Percentiles rank a stretch among this genome's conserved stretches.
These are phyloP conservation scores for Pseudogymnoascus sp. DNA, from an alignment of 2,329 filamentous ascomycete species.

Conservation along the genomic window DNA sequence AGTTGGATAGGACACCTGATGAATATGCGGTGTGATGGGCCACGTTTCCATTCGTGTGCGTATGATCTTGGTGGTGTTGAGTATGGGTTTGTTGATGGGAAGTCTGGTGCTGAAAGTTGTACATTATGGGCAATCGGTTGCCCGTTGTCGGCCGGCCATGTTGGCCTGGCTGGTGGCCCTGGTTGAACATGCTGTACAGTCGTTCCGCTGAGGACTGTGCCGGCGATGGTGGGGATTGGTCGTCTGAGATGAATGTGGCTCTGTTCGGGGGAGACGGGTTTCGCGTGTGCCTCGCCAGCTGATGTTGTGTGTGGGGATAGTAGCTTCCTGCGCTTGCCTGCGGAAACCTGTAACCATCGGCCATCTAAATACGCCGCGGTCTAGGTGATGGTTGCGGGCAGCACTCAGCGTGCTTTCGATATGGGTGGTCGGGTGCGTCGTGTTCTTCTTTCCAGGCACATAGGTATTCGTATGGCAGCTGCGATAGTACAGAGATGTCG, in stretches of 20 bases:
- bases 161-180: constrained; percentile 60
- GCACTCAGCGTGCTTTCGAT: constrained; percentile 6
- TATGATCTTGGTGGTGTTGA: constrained; percentile 56
- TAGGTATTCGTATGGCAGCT: constrained; percentile 3
- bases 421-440: constrained; percentile 2
- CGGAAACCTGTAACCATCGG: constrained; percentile 59
- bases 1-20: constrained; percentile 54
- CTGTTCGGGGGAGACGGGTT: constrained; percentile 35
- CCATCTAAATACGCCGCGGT: constrained; percentile 47
- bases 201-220: constrained; percentile 34
- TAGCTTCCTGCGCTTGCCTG: constrained; percentile 51
- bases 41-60: constrained; percentile 44
- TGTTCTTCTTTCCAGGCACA: constrained; percentile 6
- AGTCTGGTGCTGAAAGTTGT: constrained; percentile 56
- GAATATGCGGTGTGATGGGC: constrained; percentile 54
- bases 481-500: neutral
- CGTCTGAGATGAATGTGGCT: constrained; percentile 7
- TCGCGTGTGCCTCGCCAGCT: constrained; percentile 38
- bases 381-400: constrained; percentile 1
- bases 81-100: constrained; percentile 43
- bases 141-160: constrained; percentile 52
- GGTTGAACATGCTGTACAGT: constrained; percentile 58
- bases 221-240: constrained; percentile 41
- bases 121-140: constrained; percentile 51
- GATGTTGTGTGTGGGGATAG: constrained; percentile 37